These are phyloP conservation scores for Aspergillus pseudoterreus DNA, from an alignment of 2,329 filamentous ascomycete species.

Conservation along the genomic window DNA sequence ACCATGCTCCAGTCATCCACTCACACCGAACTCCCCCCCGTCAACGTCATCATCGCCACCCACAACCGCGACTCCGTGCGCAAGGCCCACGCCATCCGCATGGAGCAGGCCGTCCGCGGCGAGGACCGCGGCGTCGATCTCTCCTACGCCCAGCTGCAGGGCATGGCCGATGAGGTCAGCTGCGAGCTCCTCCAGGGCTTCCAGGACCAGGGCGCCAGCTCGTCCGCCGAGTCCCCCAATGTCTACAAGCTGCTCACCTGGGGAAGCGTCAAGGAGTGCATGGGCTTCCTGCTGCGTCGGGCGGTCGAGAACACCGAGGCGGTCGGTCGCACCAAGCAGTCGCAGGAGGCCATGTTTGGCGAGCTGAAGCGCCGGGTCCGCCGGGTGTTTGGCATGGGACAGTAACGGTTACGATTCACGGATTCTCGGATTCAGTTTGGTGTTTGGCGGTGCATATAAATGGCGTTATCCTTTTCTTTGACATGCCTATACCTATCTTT, in stretches of 20 bases:
- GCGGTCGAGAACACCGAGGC: constrained; percentile 71
- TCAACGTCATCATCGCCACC: constrained; percentile 57
- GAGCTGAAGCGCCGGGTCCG: constrained; percentile 33
- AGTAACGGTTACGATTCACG: constrained; percentile 14
- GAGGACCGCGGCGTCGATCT: constrained; percentile 42
- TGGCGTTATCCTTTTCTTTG: constrained; percentile 13
- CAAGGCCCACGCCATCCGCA: constrained; percentile 47
- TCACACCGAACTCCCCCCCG: constrained; percentile 33
- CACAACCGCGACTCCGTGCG: constrained; percentile 56
- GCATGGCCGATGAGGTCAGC: constrained; percentile 93
- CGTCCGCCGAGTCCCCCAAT: constrained; percentile 38
- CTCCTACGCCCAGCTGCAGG: constrained; percentile 77
- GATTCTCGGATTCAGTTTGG: constrained; percentile 16
- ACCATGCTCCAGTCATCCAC: constrained; percentile 45
- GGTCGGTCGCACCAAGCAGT: constrained; percentile 50
- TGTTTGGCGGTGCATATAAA: constrained; percentile 23
- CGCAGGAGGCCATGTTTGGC: constrained; percentile 34
- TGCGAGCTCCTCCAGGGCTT: constrained; percentile 51
- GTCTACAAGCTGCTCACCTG: constrained; percentile 60
- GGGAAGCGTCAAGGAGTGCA: constrained; percentile 58
- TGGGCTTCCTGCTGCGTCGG: constrained; percentile 60
- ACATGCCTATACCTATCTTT: too few species aligned
- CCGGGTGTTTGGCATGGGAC: constrained; percentile 18
- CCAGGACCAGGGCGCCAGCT: constrained; percentile 21
- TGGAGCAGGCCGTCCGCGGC: constrained; percentile 45